Base-by-base conservation (phyloP, 495 filamentous ascomycete genomes). In the Margaritispora aquatica region DNA sequence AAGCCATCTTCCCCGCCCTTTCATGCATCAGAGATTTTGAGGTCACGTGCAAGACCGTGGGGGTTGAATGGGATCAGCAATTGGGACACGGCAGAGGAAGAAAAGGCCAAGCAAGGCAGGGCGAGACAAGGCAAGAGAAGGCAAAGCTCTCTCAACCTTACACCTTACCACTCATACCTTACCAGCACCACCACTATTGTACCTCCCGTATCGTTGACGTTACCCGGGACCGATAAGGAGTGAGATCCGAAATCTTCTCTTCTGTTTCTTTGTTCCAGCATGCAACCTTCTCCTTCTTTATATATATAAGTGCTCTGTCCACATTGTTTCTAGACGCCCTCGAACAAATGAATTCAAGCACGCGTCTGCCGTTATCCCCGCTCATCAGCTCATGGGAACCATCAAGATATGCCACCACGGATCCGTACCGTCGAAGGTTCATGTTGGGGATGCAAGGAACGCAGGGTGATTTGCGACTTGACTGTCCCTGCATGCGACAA, bases 401-500 rank as follows among this genome's bases (percentile, higher is more conserved):
- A 29, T 41, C 22, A 60, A 36, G 49, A 54, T 50, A 66, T 66
- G 64, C 61, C 64, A 27, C 64, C 64, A 38, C 66, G 70, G 54
- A 64, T 72, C 49, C 66, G 70, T 47, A 74, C 68, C 7, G 70
- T 74, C 49, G 68, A 71, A 47, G 72, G 71, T 20, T 73, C 71
- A 8, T 74, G 70, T 27, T 73, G 70, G 70, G 63, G 68, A 38
- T 74, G 71, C 62, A 74, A 74, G 54, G 68, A 74, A 26, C 68
- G 71, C 23, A 58, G 71, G 24, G 69, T 73, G 23, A 71, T 73
- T 58, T 74, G 71, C 58, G 71, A 74, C 41, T 61, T 74, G 34
- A 65, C 62, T 17, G 44, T 51, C 26, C 66, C 69, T 24, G 58
- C 55, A 19, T 74, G 72, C 57, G 67, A 64, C 1, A 69, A 69